These are phyloP conservation scores for Hericium rajendrae DNA, from an alignment of 768 basidiomycete genomes.

Conservation along the genomic window DNA sequence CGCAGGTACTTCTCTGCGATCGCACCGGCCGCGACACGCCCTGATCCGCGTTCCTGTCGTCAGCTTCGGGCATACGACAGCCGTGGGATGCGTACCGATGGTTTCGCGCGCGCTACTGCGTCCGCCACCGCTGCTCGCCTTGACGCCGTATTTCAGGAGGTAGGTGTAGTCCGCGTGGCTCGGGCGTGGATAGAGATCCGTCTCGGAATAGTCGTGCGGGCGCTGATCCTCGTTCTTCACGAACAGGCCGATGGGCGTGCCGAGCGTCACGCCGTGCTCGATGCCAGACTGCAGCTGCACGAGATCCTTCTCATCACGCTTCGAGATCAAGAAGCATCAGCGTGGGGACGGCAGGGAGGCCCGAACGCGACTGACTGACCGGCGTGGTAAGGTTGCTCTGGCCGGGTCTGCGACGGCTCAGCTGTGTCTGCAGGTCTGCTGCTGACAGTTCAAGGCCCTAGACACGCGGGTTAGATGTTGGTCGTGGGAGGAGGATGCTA, in stretches of 20 bases:
- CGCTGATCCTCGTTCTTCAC: conserved; percentile 98
- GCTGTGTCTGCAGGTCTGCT: conserved; percentile 83
- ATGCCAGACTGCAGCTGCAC: conserved; percentile 90
- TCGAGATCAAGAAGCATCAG: neutral
- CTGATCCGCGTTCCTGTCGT: conserved; percentile 25
- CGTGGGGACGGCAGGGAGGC: neutral
- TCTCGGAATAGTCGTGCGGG: conserved; percentile 97
- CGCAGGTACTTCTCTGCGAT: conserved; percentile 96
- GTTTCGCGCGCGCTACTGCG: conserved; percentile 94
- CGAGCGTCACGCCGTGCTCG: conserved; percentile 90
- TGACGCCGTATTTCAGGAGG: conserved; percentile 93
- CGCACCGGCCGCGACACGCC: conserved; percentile 94
- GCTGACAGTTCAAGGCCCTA: conserved; percentile 78
- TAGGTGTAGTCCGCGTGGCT: conserved; percentile 98
- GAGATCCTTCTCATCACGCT: conserved; percentile 94
- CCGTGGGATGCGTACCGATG: conserved; percentile 48
- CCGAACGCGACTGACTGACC: conserved; percentile 35
- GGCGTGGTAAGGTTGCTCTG: conserved; percentile 97
- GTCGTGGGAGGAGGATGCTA: neutral
- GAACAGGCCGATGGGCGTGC: conserved; percentile 94
- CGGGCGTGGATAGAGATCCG: conserved; percentile 93
- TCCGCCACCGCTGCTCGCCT: conserved; percentile 95
- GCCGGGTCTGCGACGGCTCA: conserved; percentile 86
- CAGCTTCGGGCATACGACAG: neutral
- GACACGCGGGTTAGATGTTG: neutral